Base-by-base conservation (phyloP, 2,329 filamentous ascomycete species). In the Calonectria fujianensis region DNA sequence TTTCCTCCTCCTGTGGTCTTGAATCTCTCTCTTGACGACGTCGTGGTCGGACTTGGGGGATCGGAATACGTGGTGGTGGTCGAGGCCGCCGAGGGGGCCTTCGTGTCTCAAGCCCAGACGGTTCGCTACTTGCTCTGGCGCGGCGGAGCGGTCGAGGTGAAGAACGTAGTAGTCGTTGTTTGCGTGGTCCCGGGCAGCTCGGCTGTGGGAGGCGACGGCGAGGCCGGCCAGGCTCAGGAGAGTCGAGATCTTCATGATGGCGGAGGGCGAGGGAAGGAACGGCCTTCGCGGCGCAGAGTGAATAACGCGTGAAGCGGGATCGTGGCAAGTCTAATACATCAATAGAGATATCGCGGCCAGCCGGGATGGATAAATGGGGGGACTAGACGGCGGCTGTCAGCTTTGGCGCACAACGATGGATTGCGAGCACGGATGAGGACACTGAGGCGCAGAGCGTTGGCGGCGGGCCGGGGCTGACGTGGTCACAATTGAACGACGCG, bases 111-210 rank as follows among this genome's bases (percentile, higher is more conserved):
- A 88, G 27, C 95, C 95, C 11, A 99, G 88, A 29, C 92, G 89
- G 59, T 88, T 86, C 35, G 96, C 96, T 76, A 98, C 89, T 51
- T 93, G 89, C 31, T 90, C 86, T 20, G 96, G 95, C 18, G 92
- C 89, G 9, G 91, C 88, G 48, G 90, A 88, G 16, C 91, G 87
- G 74, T 94, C 91, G 81, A 99, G 90, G 78, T 98, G 94, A 61
- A 99, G 89, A 77, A 97, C 96, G 84, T 98, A 98, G 87, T 98
- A 98, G 85, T 99, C 96, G 85, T 96, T 92, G 50, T 91, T 89
- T 65, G 94, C 91, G 88, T 97, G 95, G 82, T 97, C 91, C 80
- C 94, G 93, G 76, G 89, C 87, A 65, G 88, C 87, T 57, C 91
- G 84, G 37, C 89, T 87, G 72, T 88, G 85, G 75, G 88, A 85